Base-by-base conservation (phyloP, 371 early-diverging fungal genomes). In the Chytridium lagenaria region DNA sequence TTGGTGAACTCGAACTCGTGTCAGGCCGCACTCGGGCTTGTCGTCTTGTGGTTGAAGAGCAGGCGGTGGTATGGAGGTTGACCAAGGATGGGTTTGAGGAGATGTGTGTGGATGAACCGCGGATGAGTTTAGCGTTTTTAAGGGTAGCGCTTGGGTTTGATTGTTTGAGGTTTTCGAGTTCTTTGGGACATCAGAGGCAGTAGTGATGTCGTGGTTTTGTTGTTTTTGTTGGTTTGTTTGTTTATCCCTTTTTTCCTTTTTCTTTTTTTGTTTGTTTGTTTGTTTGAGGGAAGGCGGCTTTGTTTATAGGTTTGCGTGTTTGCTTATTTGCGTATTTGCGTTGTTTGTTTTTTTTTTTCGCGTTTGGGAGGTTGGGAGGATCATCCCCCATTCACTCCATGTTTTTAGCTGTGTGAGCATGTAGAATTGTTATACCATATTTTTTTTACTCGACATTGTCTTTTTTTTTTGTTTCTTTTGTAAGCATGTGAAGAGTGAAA, bases 1-100 rank as follows among this genome's bases (percentile, higher is more conserved):
- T 83, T 28, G 85, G 85, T 23, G 82, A 80, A 51, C 73, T 85
- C 15, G 82, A 82, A 64, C 65, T 85, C 64, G 80, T 85, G 68
- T 57, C 78, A 5, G 71, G 67, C 23, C 79, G 80, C 1, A 77
- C 78, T 28, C 68, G 78, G 7, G 57, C 74, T 15, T 79, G 78
- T 68, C 73, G 77, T 3, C 72, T 83, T 23, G 70, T 80, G 16
- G 63, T 63, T 7, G 63, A 37, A 36, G 65, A 67, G 30, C 76
- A 76, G 38, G 67, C 77, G 0, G 67, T 73, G 7, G 63, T 78
- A 0, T 83, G 83, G 83, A 30, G 55, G 36, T 50, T 81, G 26
- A 44, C 73, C 0, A 71, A 71, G 63, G 61, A 68, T 7, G 34
- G 68, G 2, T 81, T 74, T 50, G 70, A 76, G 19, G 59, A 39